Evolutionary conservation across 2,329 filamentous ascomycete species (phyloP).

Genomic region (Dactylellina drechsleri): DNA sequence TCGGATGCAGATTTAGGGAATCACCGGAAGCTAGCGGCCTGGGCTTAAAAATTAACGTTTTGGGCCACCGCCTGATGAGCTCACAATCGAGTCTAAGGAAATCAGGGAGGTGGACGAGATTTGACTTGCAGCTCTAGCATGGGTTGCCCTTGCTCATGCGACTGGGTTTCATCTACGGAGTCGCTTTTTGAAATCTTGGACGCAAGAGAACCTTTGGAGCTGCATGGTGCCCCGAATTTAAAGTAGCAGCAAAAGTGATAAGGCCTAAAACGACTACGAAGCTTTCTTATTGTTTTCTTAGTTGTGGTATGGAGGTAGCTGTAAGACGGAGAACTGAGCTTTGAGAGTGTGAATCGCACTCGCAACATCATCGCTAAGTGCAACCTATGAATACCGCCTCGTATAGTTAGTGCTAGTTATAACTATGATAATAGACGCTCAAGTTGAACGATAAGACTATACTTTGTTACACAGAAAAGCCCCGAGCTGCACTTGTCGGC

Average conservation of each 20-base stretch:
- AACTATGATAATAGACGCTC: conserved; percentile 6
- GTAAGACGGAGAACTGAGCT: no score
- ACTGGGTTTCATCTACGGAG: no score
- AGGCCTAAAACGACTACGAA: no score
- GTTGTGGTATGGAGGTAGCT: neutral
- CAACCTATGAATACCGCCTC: neutral
- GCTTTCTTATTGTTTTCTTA: neutral
- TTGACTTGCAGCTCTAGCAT: conserved; percentile 24
- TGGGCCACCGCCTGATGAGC: conserved; percentile 47
- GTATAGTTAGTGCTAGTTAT: neutral
- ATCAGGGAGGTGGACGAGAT: conserved; percentile 40
- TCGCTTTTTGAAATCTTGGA: no score
- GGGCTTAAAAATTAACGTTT: conserved; percentile 29
- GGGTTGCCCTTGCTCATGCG: conserved; percentile 36
- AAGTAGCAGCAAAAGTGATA: neutral
- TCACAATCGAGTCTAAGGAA: conserved; percentile 23
- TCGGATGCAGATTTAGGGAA: conserved; percentile 5
- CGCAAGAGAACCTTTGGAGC: no score
- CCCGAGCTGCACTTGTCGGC: conserved; percentile 6
- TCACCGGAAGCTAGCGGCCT: conserved; percentile 43
- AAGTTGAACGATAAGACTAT: conserved; percentile 4
- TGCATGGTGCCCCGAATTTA: no score
- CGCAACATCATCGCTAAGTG: neutral
- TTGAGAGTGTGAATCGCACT: no score
- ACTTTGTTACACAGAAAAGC: conserved; percentile 34